A percentile compares a stretch with the other conserved stretches of the same genome.
Evolutionary conservation across 768 basidiomycete genomes (phyloP).

Genomic region (Leccinum ochraceum): DNA sequence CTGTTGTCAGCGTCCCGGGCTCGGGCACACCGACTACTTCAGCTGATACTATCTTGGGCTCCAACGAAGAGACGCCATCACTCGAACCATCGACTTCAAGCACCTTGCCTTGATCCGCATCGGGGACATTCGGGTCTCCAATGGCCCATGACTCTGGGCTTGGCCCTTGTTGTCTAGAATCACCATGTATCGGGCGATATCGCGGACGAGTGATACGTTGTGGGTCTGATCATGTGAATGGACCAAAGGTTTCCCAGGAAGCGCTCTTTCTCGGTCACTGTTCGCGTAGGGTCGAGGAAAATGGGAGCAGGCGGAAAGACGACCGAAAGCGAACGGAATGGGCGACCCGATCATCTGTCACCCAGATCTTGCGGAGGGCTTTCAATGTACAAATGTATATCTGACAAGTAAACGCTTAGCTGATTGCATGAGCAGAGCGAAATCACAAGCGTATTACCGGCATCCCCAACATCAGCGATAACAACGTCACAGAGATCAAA

Average conservation of each 20-base stretch:
- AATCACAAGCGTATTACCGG: slow-evolving; percentile 52
- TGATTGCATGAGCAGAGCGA: background rate
- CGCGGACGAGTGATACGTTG: no score
- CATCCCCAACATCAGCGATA: slow-evolving; percentile 81
- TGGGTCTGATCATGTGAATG: no score
- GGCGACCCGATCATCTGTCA: slow-evolving; percentile 86
- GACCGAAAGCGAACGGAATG: slow-evolving; percentile 77
- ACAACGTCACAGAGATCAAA: slow-evolving; percentile 84
- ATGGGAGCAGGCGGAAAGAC: slow-evolving; percentile 72
- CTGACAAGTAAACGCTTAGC: slow-evolving; percentile 41
- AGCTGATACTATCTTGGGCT: no score
- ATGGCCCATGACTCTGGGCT: no score
- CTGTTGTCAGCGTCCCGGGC: no score
- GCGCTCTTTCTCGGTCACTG: slow-evolving; percentile 68
- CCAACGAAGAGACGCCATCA: no score
- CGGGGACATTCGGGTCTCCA: no score
- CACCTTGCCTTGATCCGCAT: no score
- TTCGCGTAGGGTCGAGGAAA: slow-evolving; percentile 64
- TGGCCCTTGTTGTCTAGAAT: no score
- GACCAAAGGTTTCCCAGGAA: slow-evolving; percentile 92
- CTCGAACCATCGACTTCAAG: no score
- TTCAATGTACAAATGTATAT: slow-evolving; percentile 85
- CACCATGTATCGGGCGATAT: no score
- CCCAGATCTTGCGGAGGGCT: slow-evolving; percentile 77
- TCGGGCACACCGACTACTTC: no score